Base-by-base conservation (phyloP, 2,329 filamentous ascomycete species). In the Berkeleyomyces basicola region DNA sequence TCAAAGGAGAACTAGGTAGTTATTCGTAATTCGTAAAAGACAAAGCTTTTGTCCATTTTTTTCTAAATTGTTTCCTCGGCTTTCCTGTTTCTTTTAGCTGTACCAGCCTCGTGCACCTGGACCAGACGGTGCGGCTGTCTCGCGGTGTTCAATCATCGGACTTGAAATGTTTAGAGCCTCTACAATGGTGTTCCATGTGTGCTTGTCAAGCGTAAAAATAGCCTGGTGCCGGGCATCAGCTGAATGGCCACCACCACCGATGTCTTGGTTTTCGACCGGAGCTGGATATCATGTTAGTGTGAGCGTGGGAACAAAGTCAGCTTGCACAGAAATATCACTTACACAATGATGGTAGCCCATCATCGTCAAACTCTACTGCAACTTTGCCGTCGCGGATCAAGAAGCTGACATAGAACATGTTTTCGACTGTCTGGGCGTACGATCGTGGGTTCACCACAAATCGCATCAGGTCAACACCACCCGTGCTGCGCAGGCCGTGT, bases 401-500 rank as follows among this genome's bases (percentile, higher is more conserved):
- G 70, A 99, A 99, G 71, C 89, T 95, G 68, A 96, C 82, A 71
- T 97, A 97, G 73, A 99, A 99, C 68, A 99, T 78, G 69, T 99
- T 99, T 71, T 99, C 93, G 5, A 99, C 85, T 0, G 90, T 96
- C 73, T 99, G 93, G 0, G 89, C 89, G 69, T 97, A 99, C 0
- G 90, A 95, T 46, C 77, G 77, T 0, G 93, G 93, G 68, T 99
- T 96, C 66, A 97, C 81, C 47, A 90, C 88, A 68, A 96, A 97
- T 61, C 87, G 84, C 71, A 96, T 86, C 10, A 96, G 74, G 59
- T 88, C 83, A 3, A 96, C 81, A 14, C 88, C 88, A 1, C 84
- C 85, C 1, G 84, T 83, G 16, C 79, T 77, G 10, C 83, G 80
- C 11, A 96, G 75, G 2, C 84, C 81, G 68, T 87, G 75, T 62